Percentiles rank a stretch among this genome's conserved stretches.
phyloP scores from a whole-genome alignment of 768 basidiomycete species.

The Leccinum sublutescens region DNA sequence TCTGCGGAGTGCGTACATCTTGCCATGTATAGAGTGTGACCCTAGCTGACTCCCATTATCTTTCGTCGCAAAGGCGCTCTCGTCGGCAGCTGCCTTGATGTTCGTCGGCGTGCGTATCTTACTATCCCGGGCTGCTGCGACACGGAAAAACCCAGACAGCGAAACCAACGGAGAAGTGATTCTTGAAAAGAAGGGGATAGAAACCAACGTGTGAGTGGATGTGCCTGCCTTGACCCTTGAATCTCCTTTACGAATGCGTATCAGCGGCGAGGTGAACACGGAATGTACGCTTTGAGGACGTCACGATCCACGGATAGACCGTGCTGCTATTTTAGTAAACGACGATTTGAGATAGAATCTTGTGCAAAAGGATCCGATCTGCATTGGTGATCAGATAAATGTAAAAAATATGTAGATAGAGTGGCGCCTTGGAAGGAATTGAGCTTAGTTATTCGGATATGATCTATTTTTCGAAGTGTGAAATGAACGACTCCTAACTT shows the following conservation, averaged over 20 bases:
- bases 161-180: neutral
- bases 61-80: conserved; percentile 3
- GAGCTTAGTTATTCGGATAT: neutral
- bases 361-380: neutral
- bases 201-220: neutral
- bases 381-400: neutral
- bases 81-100: neutral
- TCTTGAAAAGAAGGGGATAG: neutral
- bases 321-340: neutral
- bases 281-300: neutral
- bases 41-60: neutral
- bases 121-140: neutral
- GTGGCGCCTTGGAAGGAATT: neutral
- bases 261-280: neutral
- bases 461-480: no score
- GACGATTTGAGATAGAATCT: neutral
- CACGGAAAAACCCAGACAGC: neutral
- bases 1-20: conserved; percentile 40
- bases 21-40: neutral
- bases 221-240: neutral
- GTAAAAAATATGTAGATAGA: neutral
- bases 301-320: neutral
- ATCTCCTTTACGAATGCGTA: neutral
- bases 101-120: conserved; percentile 16
- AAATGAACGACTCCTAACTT: no score